These are phyloP conservation scores for Kwoniella dendrophila DNA, from an alignment of 768 basidiomycete genomes.

Conservation along the genomic window DNA sequence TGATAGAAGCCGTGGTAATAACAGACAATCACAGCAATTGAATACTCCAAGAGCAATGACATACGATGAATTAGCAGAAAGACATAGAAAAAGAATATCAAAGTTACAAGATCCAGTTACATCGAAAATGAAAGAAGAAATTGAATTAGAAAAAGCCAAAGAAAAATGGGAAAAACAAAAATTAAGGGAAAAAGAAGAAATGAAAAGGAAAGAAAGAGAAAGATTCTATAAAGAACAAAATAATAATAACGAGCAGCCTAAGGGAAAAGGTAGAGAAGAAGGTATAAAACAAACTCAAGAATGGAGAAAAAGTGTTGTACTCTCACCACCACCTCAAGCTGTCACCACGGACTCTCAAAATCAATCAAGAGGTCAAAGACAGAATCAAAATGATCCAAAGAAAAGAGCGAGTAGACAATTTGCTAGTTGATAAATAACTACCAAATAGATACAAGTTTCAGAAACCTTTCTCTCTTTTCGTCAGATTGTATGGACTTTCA, in stretches of 20 bases:
- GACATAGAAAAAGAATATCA: slow-evolving; percentile 80
- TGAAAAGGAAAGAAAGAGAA: slow-evolving; percentile 72
- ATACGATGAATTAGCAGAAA: slow-evolving; percentile 82
- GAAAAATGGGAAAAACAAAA: slow-evolving; percentile 81
- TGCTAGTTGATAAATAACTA: slow-evolving; percentile 19
- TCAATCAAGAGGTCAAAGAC: slow-evolving; percentile 53
- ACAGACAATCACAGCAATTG: not conserved
- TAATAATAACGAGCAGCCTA: slow-evolving; percentile 1
- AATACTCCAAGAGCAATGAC: slow-evolving; percentile 62
- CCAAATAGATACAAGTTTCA: too few species aligned
- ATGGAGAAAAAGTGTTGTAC: slow-evolving; percentile 62
- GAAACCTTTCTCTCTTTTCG: too few species aligned
- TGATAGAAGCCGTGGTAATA: not conserved
- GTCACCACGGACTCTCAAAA: not conserved
- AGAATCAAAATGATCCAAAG: slow-evolving; percentile 44
- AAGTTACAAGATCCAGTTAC: slow-evolving; percentile 82
- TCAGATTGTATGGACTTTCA: too few species aligned
- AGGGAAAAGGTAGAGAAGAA: slow-evolving; percentile 40
- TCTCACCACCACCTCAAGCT: slow-evolving; percentile 4
- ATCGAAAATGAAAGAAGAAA: slow-evolving; percentile 75
- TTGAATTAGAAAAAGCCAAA: slow-evolving; percentile 72
- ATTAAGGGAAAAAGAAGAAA: slow-evolving; percentile 71
- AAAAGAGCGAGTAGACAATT: slow-evolving; percentile 26
- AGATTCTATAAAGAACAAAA: slow-evolving; percentile 59
- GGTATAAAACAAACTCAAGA: slow-evolving; percentile 30